A percentile compares a stretch with the other conserved stretches of the same genome.
phyloP scores from a whole-genome alignment of 2,329 filamentous ascomycete species.

The Ophiostoma pallidulum region DNA sequence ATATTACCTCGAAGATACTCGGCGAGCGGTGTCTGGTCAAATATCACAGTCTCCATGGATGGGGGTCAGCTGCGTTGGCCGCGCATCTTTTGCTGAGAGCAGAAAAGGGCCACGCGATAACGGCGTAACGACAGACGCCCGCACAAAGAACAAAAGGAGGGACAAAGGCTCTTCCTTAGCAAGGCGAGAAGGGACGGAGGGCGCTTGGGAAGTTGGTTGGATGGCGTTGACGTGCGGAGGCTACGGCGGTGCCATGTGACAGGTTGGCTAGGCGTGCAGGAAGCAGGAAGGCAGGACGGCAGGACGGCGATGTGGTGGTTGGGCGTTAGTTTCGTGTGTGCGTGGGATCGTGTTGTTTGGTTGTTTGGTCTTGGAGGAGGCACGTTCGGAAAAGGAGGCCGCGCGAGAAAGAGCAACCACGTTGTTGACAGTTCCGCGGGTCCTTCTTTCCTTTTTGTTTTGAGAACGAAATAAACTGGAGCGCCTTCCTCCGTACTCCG shows the following conservation, averaged over 20 bases:
- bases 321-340: neutral
- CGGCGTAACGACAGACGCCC: neutral
- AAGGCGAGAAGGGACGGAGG: neutral
- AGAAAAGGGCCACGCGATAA: neutral
- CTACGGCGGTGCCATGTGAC: conserved; percentile 8
- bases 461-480: no score
- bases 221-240: no score
- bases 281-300: neutral
- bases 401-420: neutral
- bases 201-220: neutral
- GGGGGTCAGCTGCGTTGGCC: conserved; percentile 13
- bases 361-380: neutral
- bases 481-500: no score
- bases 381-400: neutral
- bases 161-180: neutral
- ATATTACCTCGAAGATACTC: conserved; percentile 79
- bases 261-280: conserved; percentile 4
- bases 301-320: neutral
- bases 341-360: no score
- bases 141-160: neutral
- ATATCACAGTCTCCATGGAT: conserved; percentile 88
- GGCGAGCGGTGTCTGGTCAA: conserved; percentile 78
- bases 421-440: neutral
- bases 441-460: neutral
- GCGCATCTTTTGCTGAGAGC: conserved; percentile 9